Evolutionary conservation across 1,284 basidiomycete genomes (phyloP).

Genomic region (Ustilago xerochloae): DNA sequence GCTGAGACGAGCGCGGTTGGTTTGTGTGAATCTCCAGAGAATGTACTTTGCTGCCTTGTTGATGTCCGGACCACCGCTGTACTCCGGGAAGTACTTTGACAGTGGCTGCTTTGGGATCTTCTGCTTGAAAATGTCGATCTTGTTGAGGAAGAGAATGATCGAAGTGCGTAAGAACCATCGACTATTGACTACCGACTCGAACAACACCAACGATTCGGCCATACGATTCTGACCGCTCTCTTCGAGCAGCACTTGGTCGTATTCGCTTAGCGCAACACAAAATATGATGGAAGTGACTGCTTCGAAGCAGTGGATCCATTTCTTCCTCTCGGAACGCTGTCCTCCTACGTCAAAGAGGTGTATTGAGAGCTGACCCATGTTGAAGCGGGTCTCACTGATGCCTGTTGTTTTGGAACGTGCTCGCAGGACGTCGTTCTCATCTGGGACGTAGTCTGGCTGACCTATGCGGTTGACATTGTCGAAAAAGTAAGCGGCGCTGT

Average conservation of each 20-base stretch:
- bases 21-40: slow-evolving; percentile 95
- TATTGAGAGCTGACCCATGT: slow-evolving; percentile 69
- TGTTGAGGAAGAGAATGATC: slow-evolving; percentile 84
- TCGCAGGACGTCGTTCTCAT: slow-evolving; percentile 86
- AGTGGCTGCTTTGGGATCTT: slow-evolving; percentile 82
- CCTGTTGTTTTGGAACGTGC: slow-evolving; percentile 92
- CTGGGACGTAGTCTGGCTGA: slow-evolving; percentile 81
- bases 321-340: slow-evolving; percentile 64
- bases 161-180: slow-evolving; percentile 91
- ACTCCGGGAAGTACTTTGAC: slow-evolving; percentile 91
- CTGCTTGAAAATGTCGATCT: slow-evolving; percentile 94
- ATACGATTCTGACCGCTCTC: slow-evolving; percentile 80
- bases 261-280: slow-evolving; percentile 66
- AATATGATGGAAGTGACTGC: slow-evolving; percentile 65
- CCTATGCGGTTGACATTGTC: slow-evolving; percentile 84
- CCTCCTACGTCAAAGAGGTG: slow-evolving; percentile 66
- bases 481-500: slow-evolving; percentile 93
- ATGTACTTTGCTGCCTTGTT: slow-evolving; percentile 99
- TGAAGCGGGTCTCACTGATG: slow-evolving; percentile 82
- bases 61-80: slow-evolving; percentile 87
- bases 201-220: slow-evolving; percentile 90
- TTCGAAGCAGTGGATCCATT: slow-evolving; percentile 68
- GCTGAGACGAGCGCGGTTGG: slow-evolving; percentile 75
- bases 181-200: slow-evolving; percentile 91
- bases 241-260: slow-evolving; percentile 60